These are phyloP conservation scores for Penicillium sp. DNA, from an alignment of 2,329 filamentous ascomycete species.

Conservation along the genomic window DNA sequence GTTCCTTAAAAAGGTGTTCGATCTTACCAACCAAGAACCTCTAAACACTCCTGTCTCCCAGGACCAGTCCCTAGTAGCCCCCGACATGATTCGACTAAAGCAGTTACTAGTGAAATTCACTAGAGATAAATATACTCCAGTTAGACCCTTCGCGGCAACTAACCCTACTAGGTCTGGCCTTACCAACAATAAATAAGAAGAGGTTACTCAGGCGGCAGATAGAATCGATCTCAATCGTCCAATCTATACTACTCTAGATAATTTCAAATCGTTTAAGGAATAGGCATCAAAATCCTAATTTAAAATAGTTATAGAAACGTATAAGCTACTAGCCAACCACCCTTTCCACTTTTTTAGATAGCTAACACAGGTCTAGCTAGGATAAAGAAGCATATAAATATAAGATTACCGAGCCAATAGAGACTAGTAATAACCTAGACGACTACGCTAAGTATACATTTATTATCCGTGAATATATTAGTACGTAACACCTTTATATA, in stretches of 20 bases:
- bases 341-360: slow-evolving; percentile 8
- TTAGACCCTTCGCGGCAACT: background rate
- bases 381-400: slow-evolving; percentile 31
- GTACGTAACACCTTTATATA: slow-evolving; percentile 18
- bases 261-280: slow-evolving; percentile 17
- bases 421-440: slow-evolving; percentile 15
- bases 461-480: slow-evolving; percentile 24
- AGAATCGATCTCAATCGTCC: slow-evolving; percentile 4
- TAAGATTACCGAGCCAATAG: slow-evolving; percentile 26
- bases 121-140: background rate
- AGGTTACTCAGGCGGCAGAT: slow-evolving; percentile 1
- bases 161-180: slow-evolving; percentile 1
- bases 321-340: slow-evolving; percentile 11
- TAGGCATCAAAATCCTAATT: slow-evolving; percentile 22
- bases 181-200: slow-evolving; percentile 1
- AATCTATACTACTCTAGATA: slow-evolving; percentile 13
- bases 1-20: slow-evolving; percentile 7
- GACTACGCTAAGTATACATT: slow-evolving; percentile 28
- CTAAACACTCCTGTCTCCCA: slow-evolving; percentile 14
- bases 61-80: slow-evolving; percentile 7
- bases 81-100: slow-evolving; percentile 11
- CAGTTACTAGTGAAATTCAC: slow-evolving; percentile 3
- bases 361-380: slow-evolving; percentile 22
- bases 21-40: slow-evolving; percentile 9
- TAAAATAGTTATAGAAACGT: slow-evolving; percentile 23